A percentile compares a stretch with the other conserved stretches of the same genome.
phyloP scores from a whole-genome alignment of 305 asterid genomes.

The Fraxinus nigra region DNA sequence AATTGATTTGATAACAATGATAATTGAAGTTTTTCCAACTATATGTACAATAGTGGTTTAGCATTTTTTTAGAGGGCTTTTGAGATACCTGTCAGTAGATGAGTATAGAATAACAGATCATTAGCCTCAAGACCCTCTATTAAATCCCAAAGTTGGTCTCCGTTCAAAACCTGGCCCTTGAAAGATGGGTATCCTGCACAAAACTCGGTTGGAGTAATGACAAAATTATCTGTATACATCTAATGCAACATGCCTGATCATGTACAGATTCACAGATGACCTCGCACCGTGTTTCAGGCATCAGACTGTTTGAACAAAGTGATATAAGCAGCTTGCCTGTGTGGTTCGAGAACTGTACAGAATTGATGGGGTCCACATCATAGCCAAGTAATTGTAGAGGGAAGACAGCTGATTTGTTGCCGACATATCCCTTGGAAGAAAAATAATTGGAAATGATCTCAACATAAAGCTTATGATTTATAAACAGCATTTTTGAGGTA shows the following conservation, averaged over 20 bases:
- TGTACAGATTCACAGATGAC: constrained; percentile 35
- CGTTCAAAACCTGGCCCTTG: constrained; percentile 95
- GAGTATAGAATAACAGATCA: constrained; percentile 78
- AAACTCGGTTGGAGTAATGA: constrained; percentile 21
- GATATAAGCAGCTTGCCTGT: constrained; percentile 86
- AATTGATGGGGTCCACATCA: constrained; percentile 92
- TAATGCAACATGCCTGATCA: constrained; percentile 27
- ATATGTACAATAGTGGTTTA: neutral
- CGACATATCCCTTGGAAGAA: constrained; percentile 77
- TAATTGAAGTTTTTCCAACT: neutral
- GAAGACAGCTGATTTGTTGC: constrained; percentile 96
- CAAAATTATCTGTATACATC: neutral
- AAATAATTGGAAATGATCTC: constrained; percentile 10
- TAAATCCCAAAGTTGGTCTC: constrained; percentile 89
- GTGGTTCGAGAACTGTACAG: constrained; percentile 97
- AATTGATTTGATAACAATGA: constrained; percentile 5
- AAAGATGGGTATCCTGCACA: constrained; percentile 91
- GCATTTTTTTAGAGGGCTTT: constrained; percentile 10
- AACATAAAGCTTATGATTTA: constrained; percentile 14
- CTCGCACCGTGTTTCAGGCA: constrained; percentile 41
- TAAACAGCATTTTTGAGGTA: neutral
- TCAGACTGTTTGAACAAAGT: constrained; percentile 42
- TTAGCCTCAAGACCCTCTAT: constrained; percentile 92
- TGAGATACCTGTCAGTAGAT: constrained; percentile 79
- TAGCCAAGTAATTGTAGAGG: constrained; percentile 93